Base-by-base conservation (phyloP, 2,329 filamentous ascomycete species). In the Dactylellina haptotyla region DNA sequence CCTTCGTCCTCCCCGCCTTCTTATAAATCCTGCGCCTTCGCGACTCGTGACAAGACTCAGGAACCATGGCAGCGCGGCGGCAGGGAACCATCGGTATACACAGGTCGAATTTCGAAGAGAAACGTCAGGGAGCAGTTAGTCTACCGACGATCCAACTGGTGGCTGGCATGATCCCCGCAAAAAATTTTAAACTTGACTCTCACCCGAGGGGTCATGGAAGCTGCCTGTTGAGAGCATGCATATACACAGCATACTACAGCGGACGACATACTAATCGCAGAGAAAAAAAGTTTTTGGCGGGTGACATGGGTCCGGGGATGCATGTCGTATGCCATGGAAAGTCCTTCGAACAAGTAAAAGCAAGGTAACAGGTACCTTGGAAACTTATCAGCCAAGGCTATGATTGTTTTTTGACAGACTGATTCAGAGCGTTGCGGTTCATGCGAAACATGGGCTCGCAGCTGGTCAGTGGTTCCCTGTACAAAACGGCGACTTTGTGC, bases 111-210 rank as follows among this genome's bases (percentile, higher is more conserved):
- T 45, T 32, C 48, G 56, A 23, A 65, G 45, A 26, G 54, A 64
- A 72, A 72, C 67, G 67, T 72, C 67, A 72, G 67, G 59, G 61
- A 43, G 59, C 67, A 65, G 53, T 28, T 34, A 63, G n/a, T 46
- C 14, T 65, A 37, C 34, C 53, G 67, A 41, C 54, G 67, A 72
- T 72, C 67, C 34, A 65, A 64, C 59, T 20, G 32, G 10, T 56
- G 59, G 65, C 51, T 65, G 48, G 30, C 43, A 48, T 37, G 34
- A 65, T 59, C 53, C 61, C 53, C 67, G 59, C 59, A 61, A 59
- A 48, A 48, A 53, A 32, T 46, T 50, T 58, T 63, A 32, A 43
- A 32, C 30, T 71, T 71, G 51, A 25, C 48, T 50, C 50, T 72
- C 25, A 20, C 61, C 43, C 59, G 56, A 53, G 43, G n/a, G n/a